Evolutionary conservation across 306 rosid genomes (phyloP), one percentile per base, ranked within the genome.

Genomic region (Fagus sylvatica): DNA sequence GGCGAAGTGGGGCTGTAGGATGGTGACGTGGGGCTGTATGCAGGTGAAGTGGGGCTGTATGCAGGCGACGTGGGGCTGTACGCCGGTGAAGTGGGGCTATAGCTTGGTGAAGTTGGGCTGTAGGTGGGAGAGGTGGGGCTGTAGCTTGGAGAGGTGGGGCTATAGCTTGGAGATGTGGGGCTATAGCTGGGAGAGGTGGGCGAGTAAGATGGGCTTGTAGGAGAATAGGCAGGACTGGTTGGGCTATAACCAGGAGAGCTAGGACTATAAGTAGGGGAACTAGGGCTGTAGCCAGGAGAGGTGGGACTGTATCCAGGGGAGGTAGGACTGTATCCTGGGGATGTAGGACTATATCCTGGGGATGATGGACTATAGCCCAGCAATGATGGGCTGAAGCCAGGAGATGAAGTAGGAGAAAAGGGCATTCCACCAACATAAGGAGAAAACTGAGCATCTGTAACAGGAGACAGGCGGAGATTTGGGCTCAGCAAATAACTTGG

Each of bases 361-460:
- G 99, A 95, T 32, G 99, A 93, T 7, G 99, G 99, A 70, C 98
- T 95, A 33, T 95, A 95, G 33, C 97, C 98, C 0, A 98, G 99
- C 10, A 98, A 96, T 12, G 98, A 93, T 60, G 99, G 99, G 60
- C 96, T 96, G 78, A 93, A 93, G 19, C 99, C 99, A 2, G 99
- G 99, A 17, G 98, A 93, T 30, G 97, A 90, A 62, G 94, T 80
- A 56, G 99, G 99, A 51, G 99, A 96, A 81, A 93, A 96, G 4
- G 97, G 90, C 99, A 93, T 93, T 76, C 93, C 97, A 69, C 98
- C 95, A 55, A 93, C 99, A 75, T 93, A 96, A 1, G 99, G 99
- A 40, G 99, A 96, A 89, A 96, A 96, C 80, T 93, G 98, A 43
- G 99, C 99, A 93, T 91, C 98, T 6, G 82, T 69, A 9, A 87